Evolutionary conservation across 129 eudicot genomes (phyloP).

Genomic region (Gnaphalium uliginosum): DNA sequence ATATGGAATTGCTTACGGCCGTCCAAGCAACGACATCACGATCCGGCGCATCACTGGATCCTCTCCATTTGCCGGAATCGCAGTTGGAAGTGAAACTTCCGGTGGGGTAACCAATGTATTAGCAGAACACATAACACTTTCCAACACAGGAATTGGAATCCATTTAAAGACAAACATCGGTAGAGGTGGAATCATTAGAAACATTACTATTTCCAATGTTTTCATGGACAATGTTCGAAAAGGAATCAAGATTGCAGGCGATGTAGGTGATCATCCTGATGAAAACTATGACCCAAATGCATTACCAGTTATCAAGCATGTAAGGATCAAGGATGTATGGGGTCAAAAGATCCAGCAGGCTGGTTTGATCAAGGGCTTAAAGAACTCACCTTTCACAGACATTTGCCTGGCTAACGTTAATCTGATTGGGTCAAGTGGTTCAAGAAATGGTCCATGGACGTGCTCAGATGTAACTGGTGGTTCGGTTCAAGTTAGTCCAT

Average conservation of each 20-base stretch:
- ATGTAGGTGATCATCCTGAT: slow-evolving; percentile 62
- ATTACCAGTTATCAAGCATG: slow-evolving; percentile 48
- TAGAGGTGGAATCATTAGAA: slow-evolving; percentile 73
- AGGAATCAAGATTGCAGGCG: slow-evolving; percentile 78
- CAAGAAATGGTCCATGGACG: slow-evolving; percentile 45
- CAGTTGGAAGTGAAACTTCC: slow-evolving; percentile 94
- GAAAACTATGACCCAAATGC: slow-evolving; percentile 58
- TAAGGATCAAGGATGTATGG: slow-evolving; percentile 45
- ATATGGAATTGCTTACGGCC: slow-evolving; percentile 75
- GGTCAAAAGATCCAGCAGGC: slow-evolving; percentile 53
- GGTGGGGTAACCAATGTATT: slow-evolving; percentile 69
- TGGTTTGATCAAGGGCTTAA: slow-evolving; percentile 59
- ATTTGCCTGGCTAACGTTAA: slow-evolving; percentile 53
- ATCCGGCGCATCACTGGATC: slow-evolving; percentile 82
- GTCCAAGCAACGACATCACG: slow-evolving; percentile 74
- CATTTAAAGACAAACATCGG: slow-evolving; percentile 88
- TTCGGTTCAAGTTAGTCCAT: slow-evolving; percentile 54
- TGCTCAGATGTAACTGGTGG: slow-evolving; percentile 67
- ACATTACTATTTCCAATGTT: slow-evolving; percentile 72
- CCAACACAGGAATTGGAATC: slow-evolving; percentile 75
- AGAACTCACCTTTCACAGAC: slow-evolving; percentile 66
- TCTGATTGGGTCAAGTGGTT: slow-evolving; percentile 42
- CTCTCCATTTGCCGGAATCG: slow-evolving; percentile 86
- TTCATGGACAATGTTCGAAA: slow-evolving; percentile 68
- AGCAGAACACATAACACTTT: slow-evolving; percentile 80